Evolutionary conservation across 208 protist species (phyloP).

Genomic region (Acanthamoeba healyi): DNA sequence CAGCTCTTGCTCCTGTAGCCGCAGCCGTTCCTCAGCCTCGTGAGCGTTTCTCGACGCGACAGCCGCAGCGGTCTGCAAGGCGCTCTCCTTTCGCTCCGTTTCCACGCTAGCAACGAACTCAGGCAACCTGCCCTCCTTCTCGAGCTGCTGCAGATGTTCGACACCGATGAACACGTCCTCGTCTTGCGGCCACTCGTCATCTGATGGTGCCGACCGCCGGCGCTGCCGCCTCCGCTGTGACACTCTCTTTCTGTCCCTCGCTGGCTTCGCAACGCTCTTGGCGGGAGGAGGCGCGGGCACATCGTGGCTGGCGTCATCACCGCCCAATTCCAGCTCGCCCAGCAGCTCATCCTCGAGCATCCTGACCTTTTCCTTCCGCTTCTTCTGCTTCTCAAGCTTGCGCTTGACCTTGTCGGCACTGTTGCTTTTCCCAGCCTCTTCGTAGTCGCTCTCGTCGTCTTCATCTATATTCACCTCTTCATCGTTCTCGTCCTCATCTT

Average conservation of each 20-base stretch:
- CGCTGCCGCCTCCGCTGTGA: not conserved
- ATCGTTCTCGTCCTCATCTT: not conserved
- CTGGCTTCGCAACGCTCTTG: not conserved
- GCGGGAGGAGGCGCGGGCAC: not conserved
- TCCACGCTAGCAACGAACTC: not conserved
- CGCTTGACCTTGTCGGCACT: not conserved
- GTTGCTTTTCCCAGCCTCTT: not conserved
- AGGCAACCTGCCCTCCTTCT: not conserved
- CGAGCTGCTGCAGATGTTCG: slow-evolving; percentile 31
- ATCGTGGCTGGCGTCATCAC: not conserved
- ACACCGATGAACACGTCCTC: slow-evolving; percentile 20
- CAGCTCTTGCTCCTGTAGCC: not conserved
- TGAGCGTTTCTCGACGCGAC: not conserved
- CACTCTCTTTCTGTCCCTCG: not conserved
- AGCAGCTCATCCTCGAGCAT: slow-evolving; percentile 62
- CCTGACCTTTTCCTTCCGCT: slow-evolving; percentile 56
- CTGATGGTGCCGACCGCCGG: not conserved
- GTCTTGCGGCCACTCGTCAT: slow-evolving; percentile 26
- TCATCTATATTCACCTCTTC: not conserved
- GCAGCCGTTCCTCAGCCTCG: not conserved
- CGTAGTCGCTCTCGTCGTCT: slow-evolving; percentile 49
- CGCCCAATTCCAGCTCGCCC: slow-evolving; percentile 33
- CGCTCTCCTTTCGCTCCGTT: not conserved
- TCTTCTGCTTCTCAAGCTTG: slow-evolving; percentile 30
- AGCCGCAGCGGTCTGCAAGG: not conserved